Base-by-base conservation (phyloP, 768 basidiomycete species). In the Dioszegia hungarica region DNA sequence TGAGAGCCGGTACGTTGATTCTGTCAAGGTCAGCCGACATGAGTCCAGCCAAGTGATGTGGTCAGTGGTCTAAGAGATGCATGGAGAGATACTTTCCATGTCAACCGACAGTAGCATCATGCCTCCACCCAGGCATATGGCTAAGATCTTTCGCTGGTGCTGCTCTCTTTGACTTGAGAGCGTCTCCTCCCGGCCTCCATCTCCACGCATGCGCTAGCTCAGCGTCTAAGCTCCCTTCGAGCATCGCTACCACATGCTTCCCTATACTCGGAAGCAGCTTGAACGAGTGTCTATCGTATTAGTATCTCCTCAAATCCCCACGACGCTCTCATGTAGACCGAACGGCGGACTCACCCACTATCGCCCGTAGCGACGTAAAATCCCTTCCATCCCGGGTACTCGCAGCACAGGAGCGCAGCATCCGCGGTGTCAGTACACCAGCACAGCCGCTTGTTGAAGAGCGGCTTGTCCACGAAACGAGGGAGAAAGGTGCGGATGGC, bases 351-450 rank as follows among this genome's bases (percentile, higher is more conserved):
- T 41, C 25, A 56, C 50, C 62, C 68, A 28, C 40, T 50, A 52
- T 75, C 70, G 8, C 74, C 72, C 5, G 72, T 66, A 4, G 74
- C 74, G 10, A 75, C 52, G 36, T 62, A 66, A 20, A 75, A 55
- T 19, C 60, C 58, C 25, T 61, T 54, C 60, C 61, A 69, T 29
- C 59, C 44, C 1, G 74, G 72, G 45, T 75, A 61, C 39, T 74
- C 67, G 36, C 63, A 64, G 15, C 74, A 56, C 39, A 75, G 53
- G 63, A 63, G 62, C 11, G 64, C 59, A 0, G 63, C 72, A 47
- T 75, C 74, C 12, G 63, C 57, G 1, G 72, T 67, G 43, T 75
- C 69, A 3, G 72, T 73, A 51, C 71, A 72, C 69, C 73, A 75
- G 47, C 74, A 75, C 54, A 74, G 59, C 15, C 61, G 46, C 48